phyloP scores from a whole-genome alignment of 148 eudicot genomes.

The Camellia japonica region DNA sequence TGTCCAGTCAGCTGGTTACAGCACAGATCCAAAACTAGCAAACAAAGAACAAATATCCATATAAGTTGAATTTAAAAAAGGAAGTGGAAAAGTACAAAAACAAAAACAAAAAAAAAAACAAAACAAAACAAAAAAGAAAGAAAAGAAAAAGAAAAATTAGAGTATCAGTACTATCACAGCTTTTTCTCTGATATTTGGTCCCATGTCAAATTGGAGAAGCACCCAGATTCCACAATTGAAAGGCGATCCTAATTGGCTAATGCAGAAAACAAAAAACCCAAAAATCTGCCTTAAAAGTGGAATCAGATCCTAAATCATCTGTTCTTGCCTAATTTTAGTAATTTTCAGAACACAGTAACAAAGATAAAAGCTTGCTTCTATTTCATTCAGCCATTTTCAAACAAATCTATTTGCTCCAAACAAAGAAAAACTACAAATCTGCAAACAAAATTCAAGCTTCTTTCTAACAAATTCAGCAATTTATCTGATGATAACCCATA shows the following conservation, averaged over 20 bases:
- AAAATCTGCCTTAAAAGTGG: neutral
- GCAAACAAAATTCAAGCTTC: neutral
- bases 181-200: neutral
- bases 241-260: neutral
- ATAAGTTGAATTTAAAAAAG: neutral
- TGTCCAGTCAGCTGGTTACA: slow-evolving; percentile 67
- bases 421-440: neutral
- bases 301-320: slow-evolving; percentile 2
- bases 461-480: neutral
- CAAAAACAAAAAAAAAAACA: no score
- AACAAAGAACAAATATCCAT: neutral
- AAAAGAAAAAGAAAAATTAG: neutral
- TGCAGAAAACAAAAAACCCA: neutral
- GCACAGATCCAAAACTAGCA: slow-evolving; percentile 73
- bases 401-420: neutral
- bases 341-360: neutral
- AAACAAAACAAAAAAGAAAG: neutral
- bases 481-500: no score
- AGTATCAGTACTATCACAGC: neutral
- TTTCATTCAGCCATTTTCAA: neutral
- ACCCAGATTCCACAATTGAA: neutral
- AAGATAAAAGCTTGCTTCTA: neutral
- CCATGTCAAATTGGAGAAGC: neutral
- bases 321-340: neutral
- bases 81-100: neutral